Base-by-base conservation (phyloP, 2,329 filamentous ascomycete species). In the Hirsutella rhossiliensis region DNA sequence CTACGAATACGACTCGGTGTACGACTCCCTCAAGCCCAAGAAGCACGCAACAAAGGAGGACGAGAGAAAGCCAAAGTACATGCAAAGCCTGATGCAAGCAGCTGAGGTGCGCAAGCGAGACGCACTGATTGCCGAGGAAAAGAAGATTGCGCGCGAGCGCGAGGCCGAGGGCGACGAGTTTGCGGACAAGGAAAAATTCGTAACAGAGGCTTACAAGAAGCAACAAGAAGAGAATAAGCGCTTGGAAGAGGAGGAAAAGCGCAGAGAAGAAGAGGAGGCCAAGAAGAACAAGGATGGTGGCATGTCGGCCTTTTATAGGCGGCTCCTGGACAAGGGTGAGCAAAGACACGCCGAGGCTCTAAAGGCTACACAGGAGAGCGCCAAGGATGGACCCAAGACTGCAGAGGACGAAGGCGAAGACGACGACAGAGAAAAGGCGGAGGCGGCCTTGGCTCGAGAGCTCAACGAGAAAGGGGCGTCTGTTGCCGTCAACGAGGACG, bases 1-100 rank as follows among this genome's bases (percentile, higher is more conserved):
- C 52, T 92, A 89, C 68, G 86, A 92, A 64, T 94, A 92, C 65
- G 87, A 94, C 59, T 75, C 75, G 2, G 84, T 87, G 19, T 89
- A 87, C 64, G 85, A 90, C 53, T 83, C 82, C 1, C 69, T 90
- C 36, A 82, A 86, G 51, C 75, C 78, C 15, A 72, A 79, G 47
- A 76, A 80, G 48, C 74, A 77, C 52, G 73, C 73, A 46, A 68
- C 67, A 5, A 71, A 71, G 7, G 67, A 68, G 40, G 68, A 69
- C 43, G 75, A 82, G 54, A 71, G 78, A 36, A 79, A 78, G 52
- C 82, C 86, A 1, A 86, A 84, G 54, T 92, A 92, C 64, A 89
- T 92, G 78, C 75, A 73, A 52, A 82, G 75, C 45, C 66, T 94
- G 27, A 67, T 88, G 42, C 77, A 79, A 38, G 81, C 85, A 4